These are phyloP conservation scores for Fragaria ananassa DNA, from an alignment of 306 rosid species.

Conservation along the genomic window DNA sequence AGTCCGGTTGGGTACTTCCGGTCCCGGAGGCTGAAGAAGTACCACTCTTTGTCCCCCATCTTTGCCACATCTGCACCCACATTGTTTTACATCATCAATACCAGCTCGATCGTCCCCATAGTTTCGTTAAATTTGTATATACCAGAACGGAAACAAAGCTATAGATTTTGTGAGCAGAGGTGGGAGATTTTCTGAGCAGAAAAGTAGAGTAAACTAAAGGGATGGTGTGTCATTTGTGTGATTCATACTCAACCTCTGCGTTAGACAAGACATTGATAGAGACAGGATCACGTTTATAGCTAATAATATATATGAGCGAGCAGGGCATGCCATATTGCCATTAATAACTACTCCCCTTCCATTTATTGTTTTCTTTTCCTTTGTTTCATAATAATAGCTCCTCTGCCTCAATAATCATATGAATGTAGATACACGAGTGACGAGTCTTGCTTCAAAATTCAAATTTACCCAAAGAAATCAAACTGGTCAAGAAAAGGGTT, in stretches of 20 bases:
- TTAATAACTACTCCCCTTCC: not conserved
- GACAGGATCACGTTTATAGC: not conserved
- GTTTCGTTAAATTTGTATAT: not conserved
- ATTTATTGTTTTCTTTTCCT: not conserved
- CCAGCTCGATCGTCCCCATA: not conserved
- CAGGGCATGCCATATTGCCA: not conserved
- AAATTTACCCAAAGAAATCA: not conserved
- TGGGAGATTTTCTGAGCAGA: not conserved
- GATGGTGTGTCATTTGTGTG: not conserved
- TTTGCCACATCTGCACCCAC: conserved; percentile 53
- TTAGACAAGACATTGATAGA: not conserved
- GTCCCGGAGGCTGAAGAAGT: conserved; percentile 70
- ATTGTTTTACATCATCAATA: not conserved
- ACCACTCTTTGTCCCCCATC: conserved; percentile 84
- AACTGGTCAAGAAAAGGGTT: not conserved
- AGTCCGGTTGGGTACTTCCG: conserved; percentile 78
- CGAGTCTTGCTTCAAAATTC: not conserved
- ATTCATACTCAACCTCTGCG: not conserved
- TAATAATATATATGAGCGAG: not conserved
- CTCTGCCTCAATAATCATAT: not conserved
- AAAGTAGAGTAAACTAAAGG: not conserved
- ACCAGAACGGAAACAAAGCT: not conserved
- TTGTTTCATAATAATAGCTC: not conserved
- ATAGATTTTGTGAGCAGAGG: conserved; percentile 14
- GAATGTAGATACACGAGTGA: not conserved